Conservation (phyloP, 2,329 filamentous ascomycete species). For the Aspergillus brunneoviolaceus region DNA sequence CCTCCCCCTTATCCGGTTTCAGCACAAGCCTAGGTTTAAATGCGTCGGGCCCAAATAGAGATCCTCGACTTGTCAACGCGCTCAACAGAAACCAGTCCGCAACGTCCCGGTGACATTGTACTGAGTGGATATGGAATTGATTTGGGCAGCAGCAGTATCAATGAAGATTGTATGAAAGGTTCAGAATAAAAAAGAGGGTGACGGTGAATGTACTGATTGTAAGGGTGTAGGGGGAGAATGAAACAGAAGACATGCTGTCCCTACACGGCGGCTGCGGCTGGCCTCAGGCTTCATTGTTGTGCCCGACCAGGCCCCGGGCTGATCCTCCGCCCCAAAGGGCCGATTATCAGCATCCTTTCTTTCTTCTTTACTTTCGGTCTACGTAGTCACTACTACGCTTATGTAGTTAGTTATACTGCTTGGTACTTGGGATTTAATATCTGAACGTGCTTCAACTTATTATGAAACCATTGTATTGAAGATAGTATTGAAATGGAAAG, state of each 20-base stretch:
- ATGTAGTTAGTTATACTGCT: too few relatives aligned
- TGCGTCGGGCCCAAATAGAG: background rate
- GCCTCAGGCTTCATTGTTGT: background rate
- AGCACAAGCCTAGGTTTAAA: background rate
- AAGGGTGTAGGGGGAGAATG: background rate
- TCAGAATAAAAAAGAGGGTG: background rate
- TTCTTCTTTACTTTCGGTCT: too few relatives aligned
- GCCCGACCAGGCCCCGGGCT: background rate
- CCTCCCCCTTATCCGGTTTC: constrained; percentile 7
- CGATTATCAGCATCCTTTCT: background rate
- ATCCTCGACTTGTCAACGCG: background rate
- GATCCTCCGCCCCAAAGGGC: background rate
- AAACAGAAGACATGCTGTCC: background rate
- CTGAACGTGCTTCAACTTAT: too few relatives aligned
- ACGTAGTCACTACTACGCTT: too few relatives aligned
- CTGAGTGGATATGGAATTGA: background rate
- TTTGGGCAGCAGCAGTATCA: background rate
- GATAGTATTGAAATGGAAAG: too few relatives aligned
- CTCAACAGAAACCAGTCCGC: too few relatives aligned
- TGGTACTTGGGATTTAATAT: too few relatives aligned
- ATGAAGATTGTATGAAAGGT: too few relatives aligned
- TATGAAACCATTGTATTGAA: too few relatives aligned
- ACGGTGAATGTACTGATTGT: background rate
- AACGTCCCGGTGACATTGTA: background rate
- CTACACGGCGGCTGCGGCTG: background rate